Evolutionary conservation across 768 basidiomycete genomes (phyloP).

Genomic region (Suillus subluteus): DNA sequence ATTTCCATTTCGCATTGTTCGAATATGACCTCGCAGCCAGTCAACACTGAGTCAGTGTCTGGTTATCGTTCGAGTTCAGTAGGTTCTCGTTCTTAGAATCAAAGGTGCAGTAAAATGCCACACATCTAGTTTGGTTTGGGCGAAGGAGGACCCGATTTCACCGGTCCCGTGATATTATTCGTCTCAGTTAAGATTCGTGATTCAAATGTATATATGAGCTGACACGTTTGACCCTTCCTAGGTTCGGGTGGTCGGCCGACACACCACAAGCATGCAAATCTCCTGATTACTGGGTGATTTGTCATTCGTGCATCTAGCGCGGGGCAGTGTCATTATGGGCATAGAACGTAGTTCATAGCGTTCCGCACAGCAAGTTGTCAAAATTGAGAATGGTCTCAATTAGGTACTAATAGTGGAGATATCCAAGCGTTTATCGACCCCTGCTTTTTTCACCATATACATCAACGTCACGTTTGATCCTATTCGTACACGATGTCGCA

Average conservation of each 20-base stretch:
- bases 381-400: not conserved
- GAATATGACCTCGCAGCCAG: not conserved
- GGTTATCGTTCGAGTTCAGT: too few relatives aligned
- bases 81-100: too few relatives aligned
- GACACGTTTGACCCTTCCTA: not conserved
- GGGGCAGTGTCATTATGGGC: not conserved
- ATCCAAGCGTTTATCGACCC: not conserved
- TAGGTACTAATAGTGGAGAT: not conserved
- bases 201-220: not conserved
- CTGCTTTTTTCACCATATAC: not conserved
- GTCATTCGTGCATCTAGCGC: not conserved
- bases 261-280: not conserved
- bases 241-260: not conserved
- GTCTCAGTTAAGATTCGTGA: not conserved
- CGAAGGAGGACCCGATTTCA: not conserved
- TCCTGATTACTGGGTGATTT: not conserved
- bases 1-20: not conserved
- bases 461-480: not conserved
- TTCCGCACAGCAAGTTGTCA: not conserved
- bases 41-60: not conserved
- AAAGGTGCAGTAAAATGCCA: not conserved
- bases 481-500: conserved; percentile 17
- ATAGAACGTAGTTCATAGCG: not conserved
- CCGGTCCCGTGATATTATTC: not conserved
- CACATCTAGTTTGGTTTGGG: not conserved